Evolutionary conservation across 1,139 yeast genomes (phyloP).

Genomic region (Zygoascus hellenicus): DNA sequence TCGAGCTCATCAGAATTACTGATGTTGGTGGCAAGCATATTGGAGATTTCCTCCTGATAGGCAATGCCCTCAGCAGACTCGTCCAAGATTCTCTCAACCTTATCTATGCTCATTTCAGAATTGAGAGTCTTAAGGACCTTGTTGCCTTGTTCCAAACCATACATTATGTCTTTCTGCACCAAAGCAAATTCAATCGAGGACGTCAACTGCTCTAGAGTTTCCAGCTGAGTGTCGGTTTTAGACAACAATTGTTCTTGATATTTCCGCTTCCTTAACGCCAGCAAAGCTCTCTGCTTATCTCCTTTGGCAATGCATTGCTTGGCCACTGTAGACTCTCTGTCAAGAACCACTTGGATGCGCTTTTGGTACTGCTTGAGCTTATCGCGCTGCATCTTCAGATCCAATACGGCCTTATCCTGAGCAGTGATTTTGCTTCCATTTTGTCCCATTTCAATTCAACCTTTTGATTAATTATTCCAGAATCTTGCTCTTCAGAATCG

Average conservation of each 20-base stretch:
- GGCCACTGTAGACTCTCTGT: constrained; percentile 55
- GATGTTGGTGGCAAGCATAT: constrained; percentile 41
- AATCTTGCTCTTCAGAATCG: no score
- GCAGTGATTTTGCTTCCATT: constrained; percentile 51
- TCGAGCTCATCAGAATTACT: constrained; percentile 56
- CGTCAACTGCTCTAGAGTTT: constrained; percentile 54
- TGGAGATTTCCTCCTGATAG: constrained; percentile 59
- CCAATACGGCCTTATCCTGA: constrained; percentile 80
- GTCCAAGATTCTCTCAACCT: constrained; percentile 78
- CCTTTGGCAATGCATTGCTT: constrained; percentile 49
- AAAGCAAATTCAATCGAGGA: constrained; percentile 74
- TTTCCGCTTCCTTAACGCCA: constrained; percentile 69
- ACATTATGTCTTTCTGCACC: constrained; percentile 77
- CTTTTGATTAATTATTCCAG: background rate
- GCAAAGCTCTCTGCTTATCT: constrained; percentile 55
- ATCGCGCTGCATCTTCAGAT: constrained; percentile 83
- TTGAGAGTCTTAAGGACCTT: constrained; percentile 67
- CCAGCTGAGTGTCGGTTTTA: constrained; percentile 72
- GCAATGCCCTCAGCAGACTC: constrained; percentile 76
- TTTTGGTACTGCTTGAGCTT: constrained; percentile 70
- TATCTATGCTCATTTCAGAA: constrained; percentile 67
- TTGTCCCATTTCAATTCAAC: constrained; percentile 36
- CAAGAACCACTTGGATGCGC: constrained; percentile 50
- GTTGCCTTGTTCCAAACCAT: constrained; percentile 77
- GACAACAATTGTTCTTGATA: constrained; percentile 67